phyloP scores from a whole-genome alignment of 2,329 filamentous ascomycete species.

The Nemania sp. region DNA sequence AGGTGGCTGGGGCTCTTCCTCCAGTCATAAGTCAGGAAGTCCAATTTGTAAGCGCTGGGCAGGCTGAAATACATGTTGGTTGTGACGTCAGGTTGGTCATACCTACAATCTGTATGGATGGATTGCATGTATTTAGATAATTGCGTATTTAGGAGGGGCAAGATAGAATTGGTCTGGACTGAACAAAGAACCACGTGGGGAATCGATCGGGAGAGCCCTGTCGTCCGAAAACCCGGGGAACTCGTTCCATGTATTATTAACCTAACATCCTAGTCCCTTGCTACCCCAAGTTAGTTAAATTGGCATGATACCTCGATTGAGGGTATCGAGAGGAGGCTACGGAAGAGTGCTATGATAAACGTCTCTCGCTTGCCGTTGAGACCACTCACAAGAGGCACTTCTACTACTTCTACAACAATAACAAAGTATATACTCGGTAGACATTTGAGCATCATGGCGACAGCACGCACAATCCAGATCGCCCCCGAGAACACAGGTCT shows the following conservation, averaged over 20 bases:
- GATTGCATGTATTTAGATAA: too few relatives aligned
- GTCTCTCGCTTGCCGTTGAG: neutral
- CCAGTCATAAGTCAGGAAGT: neutral
- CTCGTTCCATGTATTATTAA: neutral
- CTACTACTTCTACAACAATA: too few relatives aligned
- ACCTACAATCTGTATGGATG: neutral
- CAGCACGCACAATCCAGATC: constrained; percentile 62
- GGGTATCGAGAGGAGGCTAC: too few relatives aligned
- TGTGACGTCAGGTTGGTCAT: constrained; percentile 10
- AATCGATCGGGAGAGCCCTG: neutral
- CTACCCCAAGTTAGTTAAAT: neutral
- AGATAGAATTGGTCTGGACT: neutral
- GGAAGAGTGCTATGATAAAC: constrained; percentile 5
- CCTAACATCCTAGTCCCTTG: neutral
- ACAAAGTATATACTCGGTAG: constrained; percentile 16
- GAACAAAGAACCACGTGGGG: constrained; percentile 1
- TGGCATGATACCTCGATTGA: neutral
- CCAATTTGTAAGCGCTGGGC: constrained; percentile 13
- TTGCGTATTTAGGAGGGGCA: neutral
- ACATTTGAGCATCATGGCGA: constrained; percentile 56
- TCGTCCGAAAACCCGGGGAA: neutral
- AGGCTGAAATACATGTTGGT: neutral
- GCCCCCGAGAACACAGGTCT: constrained; percentile 63
- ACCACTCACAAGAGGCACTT: constrained; percentile 25
- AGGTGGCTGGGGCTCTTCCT: neutral